phyloP scores from a whole-genome alignment of 2,329 filamentous ascomycete species.

The Calonectria multiphialidica region DNA sequence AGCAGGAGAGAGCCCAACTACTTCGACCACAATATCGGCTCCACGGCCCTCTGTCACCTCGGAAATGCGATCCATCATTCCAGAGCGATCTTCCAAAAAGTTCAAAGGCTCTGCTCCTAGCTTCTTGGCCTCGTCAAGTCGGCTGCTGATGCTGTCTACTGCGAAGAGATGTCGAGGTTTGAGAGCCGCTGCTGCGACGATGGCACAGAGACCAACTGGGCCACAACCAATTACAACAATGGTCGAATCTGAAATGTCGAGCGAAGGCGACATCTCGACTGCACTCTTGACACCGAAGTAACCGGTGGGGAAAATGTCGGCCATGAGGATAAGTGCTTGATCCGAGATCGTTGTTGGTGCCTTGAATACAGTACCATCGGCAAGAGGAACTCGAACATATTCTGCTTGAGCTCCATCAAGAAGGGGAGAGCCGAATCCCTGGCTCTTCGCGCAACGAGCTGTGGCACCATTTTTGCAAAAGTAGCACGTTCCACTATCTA shows the following conservation, averaged over 20 bases:
- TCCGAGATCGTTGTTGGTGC: slow-evolving; percentile 77
- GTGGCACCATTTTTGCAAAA: slow-evolving; percentile 85
- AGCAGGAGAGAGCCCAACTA: slow-evolving; percentile 78
- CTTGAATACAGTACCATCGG: slow-evolving; percentile 82
- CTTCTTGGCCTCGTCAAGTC: slow-evolving; percentile 78
- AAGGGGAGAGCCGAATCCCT: slow-evolving; percentile 77
- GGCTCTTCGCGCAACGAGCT: slow-evolving; percentile 79
- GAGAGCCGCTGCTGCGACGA: slow-evolving; percentile 80
- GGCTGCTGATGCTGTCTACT: slow-evolving; percentile 81
- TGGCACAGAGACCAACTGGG: slow-evolving; percentile 85
- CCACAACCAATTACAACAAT: slow-evolving; percentile 89
- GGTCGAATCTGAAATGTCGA: slow-evolving; percentile 63
- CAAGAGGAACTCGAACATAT: slow-evolving; percentile 83
- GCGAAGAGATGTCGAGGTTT: slow-evolving; percentile 83
- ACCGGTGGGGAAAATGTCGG: slow-evolving; percentile 91
- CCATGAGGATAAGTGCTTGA: slow-evolving; percentile 85
- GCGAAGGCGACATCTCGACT: slow-evolving; percentile 69
- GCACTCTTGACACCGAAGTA: slow-evolving; percentile 87
- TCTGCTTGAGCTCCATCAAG: slow-evolving; percentile 87
- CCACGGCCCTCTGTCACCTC: slow-evolving; percentile 84
- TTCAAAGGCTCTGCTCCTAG: slow-evolving; percentile 89
- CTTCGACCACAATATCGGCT: slow-evolving; percentile 88
- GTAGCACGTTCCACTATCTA: slow-evolving; percentile 72
- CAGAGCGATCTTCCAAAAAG: slow-evolving; percentile 75
- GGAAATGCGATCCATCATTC: slow-evolving; percentile 76